Percentiles rank a stretch among this genome's conserved stretches.
Conservation (phyloP, 495 filamentous ascomycete species). For the Aspergillus baeticus region DNA sequence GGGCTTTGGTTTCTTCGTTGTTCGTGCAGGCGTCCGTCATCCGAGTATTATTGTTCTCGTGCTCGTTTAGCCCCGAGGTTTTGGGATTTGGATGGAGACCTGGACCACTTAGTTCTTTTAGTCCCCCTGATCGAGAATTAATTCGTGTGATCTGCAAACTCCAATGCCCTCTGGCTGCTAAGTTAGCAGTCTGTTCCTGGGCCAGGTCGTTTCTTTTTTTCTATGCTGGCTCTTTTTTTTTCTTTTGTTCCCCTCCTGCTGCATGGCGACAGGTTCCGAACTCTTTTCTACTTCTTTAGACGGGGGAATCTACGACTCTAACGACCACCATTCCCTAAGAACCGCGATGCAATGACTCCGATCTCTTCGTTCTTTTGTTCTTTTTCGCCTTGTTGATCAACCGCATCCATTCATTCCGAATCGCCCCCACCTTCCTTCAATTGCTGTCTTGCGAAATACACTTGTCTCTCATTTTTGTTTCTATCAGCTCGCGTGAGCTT, state of each 20-base stretch:
- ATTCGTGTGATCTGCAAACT: slow-evolving; percentile 10
- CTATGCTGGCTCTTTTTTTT: slow-evolving; percentile 5
- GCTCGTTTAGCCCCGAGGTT: too few species aligned
- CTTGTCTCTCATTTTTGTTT: not conserved
- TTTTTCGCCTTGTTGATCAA: not conserved
- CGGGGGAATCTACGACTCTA: not conserved
- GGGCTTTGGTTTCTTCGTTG: too few species aligned
- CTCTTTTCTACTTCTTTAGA: not conserved
- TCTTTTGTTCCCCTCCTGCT: slow-evolving; percentile 4
- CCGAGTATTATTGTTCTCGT: too few species aligned
- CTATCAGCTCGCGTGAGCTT: not conserved
- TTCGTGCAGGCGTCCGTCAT: too few species aligned
- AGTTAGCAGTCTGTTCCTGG: not conserved
- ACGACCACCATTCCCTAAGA: not conserved
- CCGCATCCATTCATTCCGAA: not conserved
- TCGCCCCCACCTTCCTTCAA: not conserved
- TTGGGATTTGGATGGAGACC: too few species aligned
- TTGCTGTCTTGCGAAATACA: not conserved
- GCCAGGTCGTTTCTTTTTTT: not conserved
- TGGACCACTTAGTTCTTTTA: slow-evolving; percentile 2
- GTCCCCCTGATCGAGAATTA: slow-evolving; percentile 4
- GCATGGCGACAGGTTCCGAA: not conserved
- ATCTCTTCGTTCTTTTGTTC: not conserved
- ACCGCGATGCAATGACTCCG: not conserved
- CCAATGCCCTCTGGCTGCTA: not conserved